Evolutionary conservation across 2,329 filamentous ascomycete genomes (phyloP).

Genomic region (Exophiala aquamarina): DNA sequence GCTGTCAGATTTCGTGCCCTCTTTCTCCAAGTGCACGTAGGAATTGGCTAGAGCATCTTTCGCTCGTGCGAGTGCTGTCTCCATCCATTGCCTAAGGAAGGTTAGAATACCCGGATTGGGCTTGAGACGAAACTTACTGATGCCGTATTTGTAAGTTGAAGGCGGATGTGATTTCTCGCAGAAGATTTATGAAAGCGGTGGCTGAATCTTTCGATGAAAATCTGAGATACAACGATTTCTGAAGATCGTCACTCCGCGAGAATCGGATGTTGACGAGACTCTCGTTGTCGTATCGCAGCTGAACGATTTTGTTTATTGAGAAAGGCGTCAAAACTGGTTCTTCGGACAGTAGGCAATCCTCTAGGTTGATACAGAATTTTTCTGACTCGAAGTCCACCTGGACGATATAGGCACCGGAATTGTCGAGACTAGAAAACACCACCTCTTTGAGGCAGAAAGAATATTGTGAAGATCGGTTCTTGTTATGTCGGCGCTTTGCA

Average conservation of each 20-base stretch:
- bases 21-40: too few relatives aligned
- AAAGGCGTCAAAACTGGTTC: too few relatives aligned
- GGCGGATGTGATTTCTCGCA: background rate
- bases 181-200: constrained; percentile 10
- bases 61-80: constrained; percentile 2
- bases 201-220: constrained; percentile 15
- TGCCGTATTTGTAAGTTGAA: background rate
- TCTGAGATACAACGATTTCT: constrained; percentile 12
- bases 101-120: too few relatives aligned
- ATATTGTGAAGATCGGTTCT: too few relatives aligned
- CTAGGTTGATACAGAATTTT: too few relatives aligned
- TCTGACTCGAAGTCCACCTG: too few relatives aligned
- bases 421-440: too few relatives aligned
- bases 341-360: too few relatives aligned
- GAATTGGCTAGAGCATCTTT: background rate
- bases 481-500: too few relatives aligned
- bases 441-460: too few relatives aligned
- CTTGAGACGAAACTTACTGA: too few relatives aligned
- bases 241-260: background rate
- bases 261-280: constrained; percentile 9
- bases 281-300: constrained; percentile 1
- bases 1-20: background rate
- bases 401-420: too few relatives aligned
- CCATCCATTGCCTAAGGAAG: constrained; percentile 16
- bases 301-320: constrained; percentile 11